These are phyloP conservation scores for Eucalyptus grandis DNA, from an alignment of 345 rosid genomes.

Conservation along the genomic window DNA sequence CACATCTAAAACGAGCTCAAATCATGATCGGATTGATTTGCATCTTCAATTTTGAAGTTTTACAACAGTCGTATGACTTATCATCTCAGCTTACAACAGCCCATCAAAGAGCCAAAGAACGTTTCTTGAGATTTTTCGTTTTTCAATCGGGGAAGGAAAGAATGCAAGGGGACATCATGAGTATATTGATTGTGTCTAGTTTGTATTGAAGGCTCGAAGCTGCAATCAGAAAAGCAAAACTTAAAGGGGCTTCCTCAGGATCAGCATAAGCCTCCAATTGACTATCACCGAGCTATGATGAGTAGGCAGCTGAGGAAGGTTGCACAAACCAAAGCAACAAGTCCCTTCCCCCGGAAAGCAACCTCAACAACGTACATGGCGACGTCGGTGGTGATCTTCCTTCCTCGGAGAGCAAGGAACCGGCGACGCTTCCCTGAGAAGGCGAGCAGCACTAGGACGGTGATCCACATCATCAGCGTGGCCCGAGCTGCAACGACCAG, in stretches of 20 bases:
- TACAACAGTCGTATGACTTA: neutral
- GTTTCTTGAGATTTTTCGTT: neutral
- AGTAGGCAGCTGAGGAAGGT: neutral
- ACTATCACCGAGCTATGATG: neutral
- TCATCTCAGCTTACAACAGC: neutral
- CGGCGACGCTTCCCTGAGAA: conserved; percentile 33
- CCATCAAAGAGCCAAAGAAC: neutral
- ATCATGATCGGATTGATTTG: neutral
- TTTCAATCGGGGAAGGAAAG: neutral
- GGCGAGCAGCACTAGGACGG: conserved; percentile 31
- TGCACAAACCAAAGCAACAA: conserved; percentile 2
- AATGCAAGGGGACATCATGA: neutral
- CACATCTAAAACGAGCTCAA: neutral
- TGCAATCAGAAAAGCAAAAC: neutral
- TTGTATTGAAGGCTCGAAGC: neutral
- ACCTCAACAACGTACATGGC: conserved; percentile 13
- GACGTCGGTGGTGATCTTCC: conserved; percentile 29
- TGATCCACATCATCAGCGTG: conserved; percentile 39
- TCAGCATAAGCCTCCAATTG: neutral
- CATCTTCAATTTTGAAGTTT: neutral
- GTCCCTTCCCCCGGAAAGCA: neutral
- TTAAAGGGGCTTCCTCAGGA: neutral
- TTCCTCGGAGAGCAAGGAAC: conserved; percentile 28
- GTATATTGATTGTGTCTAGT: neutral
- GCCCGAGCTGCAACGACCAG: conserved; percentile 35